Evolutionary conservation across 495 filamentous ascomycete genomes (phyloP).

Genomic region (Cetradonia linearis): DNA sequence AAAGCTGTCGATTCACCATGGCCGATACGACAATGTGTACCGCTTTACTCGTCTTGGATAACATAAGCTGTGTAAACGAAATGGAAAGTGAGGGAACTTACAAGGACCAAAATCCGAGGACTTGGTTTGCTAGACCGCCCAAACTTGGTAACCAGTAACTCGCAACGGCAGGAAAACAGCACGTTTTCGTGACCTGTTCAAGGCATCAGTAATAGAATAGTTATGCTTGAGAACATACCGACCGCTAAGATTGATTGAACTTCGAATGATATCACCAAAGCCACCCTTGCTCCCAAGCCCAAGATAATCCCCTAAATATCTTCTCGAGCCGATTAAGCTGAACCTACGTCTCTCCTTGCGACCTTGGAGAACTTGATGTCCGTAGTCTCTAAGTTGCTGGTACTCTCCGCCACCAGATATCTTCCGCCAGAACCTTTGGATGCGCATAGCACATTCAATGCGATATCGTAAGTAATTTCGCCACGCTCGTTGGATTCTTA

Average conservation of each 20-base stretch:
- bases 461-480: slow-evolving; percentile 88
- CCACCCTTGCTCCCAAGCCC: slow-evolving; percentile 73
- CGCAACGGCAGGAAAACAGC: slow-evolving; percentile 82
- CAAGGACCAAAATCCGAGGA: slow-evolving; percentile 72
- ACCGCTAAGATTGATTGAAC: slow-evolving; percentile 51
- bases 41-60: slow-evolving; percentile 56
- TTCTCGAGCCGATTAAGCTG: slow-evolving; percentile 78
- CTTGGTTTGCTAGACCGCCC: slow-evolving; percentile 89
- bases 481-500: slow-evolving; percentile 95
- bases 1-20: slow-evolving; percentile 68
- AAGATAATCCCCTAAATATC: slow-evolving; percentile 93
- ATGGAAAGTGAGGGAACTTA: slow-evolving; percentile 27
- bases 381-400: slow-evolving; percentile 76
- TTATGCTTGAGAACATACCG: slow-evolving; percentile 19
- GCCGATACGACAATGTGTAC: slow-evolving; percentile 81
- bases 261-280: slow-evolving; percentile 71
- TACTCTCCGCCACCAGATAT: slow-evolving; percentile 80
- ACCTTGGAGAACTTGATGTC: slow-evolving; percentile 71
- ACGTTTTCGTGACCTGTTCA: slow-evolving; percentile 54
- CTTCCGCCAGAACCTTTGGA: slow-evolving; percentile 91
- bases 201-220: not conserved
- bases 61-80: not conserved
- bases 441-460: slow-evolving; percentile 82
- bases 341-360: slow-evolving; percentile 86
- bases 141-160: slow-evolving; percentile 84